These are phyloP conservation scores for Cochlearia excelsa DNA, from an alignment of 345 rosid species.

Conservation along the genomic window DNA sequence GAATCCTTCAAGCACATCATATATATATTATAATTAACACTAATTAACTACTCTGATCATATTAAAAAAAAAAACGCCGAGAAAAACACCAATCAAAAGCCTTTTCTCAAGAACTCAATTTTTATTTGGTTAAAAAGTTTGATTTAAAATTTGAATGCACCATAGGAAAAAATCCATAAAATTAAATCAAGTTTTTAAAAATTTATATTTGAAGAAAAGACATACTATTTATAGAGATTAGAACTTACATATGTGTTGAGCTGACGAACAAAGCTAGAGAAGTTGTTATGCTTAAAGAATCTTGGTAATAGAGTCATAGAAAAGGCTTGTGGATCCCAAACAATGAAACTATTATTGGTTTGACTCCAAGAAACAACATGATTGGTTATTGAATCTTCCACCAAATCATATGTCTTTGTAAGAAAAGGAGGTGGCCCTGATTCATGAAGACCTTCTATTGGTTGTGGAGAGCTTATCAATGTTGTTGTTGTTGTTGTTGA, in stretches of 20 bases:
- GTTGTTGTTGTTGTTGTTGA: background rate
- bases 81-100: slow-evolving; percentile 20
- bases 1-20: background rate
- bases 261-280: slow-evolving; percentile 81
- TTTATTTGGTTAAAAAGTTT: too few species aligned
- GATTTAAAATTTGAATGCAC: slow-evolving; percentile 1
- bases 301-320: slow-evolving; percentile 51
- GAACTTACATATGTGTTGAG: slow-evolving; percentile 74
- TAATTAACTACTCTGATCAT: background rate
- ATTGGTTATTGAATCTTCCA: slow-evolving; percentile 57
- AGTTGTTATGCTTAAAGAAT: slow-evolving; percentile 77
- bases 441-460: slow-evolving; percentile 60
- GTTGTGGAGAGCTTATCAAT: slow-evolving; percentile 43
- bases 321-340: slow-evolving; percentile 71
- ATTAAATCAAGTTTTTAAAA: slow-evolving; percentile 6
- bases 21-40: background rate
- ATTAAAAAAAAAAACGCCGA: background rate
- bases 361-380: slow-evolving; percentile 69
- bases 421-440: slow-evolving; percentile 73
- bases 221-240: background rate
- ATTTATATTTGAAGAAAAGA: too few species aligned
- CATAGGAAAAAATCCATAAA: slow-evolving; percentile 7
- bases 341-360: slow-evolving; percentile 60
- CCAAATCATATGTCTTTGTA: slow-evolving; percentile 65
- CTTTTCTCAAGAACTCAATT: slow-evolving; percentile 20